Evolutionary conservation across 805 yeast genomes (phyloP), one percentile per base, ranked within the genome.

Genomic region (Diddensiella santjacobensis): DNA sequence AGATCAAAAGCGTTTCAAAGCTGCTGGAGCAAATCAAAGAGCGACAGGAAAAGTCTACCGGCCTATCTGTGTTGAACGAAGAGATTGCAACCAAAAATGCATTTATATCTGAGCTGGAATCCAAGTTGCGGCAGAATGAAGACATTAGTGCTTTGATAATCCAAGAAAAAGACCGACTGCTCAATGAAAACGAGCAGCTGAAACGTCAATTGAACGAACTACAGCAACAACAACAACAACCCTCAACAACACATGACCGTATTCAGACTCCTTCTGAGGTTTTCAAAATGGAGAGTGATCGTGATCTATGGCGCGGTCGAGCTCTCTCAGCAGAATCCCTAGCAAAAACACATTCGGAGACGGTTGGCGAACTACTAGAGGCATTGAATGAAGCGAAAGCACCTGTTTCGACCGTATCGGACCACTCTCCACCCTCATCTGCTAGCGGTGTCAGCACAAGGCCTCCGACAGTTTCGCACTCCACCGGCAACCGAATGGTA

Each of bases 1-100:
- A 64, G 39, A 48, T 68, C 18, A 50, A 55, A 37, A 57, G 62
- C 31, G 63, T 67, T 13, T 40, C 58, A 3, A 45, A 53, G 5
- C 49, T 66, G 53, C 51, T 66, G 22, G 54, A 56, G 17, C 62
- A 66, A 22, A 63, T 66, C 40, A 52, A 50, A 30, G 36, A 44
- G 15, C 47, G 49, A 18, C 68, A 66, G 40, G 39, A 49, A 36
- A 42, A 49, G 42, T 24, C 50, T 31, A 30, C 29, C 17, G 48
- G 45, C 13, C 43, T 56, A 42, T 26, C 53, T 3, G 19, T 43
- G 19, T 38, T 52, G 22, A 20, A 49, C 11, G 49, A 49, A 20
- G 49, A 47, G 35, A 44, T 54, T 22, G 45, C 48, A 4, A 47
- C 42, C n/a, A 50, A 53, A 22, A 52, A 50, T 18, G 44, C 55